phyloP scores from a whole-genome alignment of 768 basidiomycete species.

The Russula earlei region DNA sequence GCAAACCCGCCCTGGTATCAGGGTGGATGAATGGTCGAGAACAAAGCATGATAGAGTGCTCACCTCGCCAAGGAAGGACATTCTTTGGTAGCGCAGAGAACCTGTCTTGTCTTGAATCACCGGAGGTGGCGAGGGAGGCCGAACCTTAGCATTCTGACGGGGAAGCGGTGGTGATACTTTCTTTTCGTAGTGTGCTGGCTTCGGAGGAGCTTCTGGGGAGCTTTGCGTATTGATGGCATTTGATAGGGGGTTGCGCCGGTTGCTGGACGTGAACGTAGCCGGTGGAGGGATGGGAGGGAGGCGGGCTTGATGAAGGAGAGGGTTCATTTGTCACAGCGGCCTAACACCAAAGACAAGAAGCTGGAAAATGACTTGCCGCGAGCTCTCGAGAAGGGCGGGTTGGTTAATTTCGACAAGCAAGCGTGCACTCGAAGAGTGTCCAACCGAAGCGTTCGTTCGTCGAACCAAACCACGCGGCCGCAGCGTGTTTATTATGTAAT shows the following conservation, averaged over 20 bases:
- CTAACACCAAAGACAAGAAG: conserved; percentile 19
- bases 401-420: background rate
- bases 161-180: conserved; percentile 56
- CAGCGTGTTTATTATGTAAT: conserved; percentile 13
- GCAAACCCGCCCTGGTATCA: conserved; percentile 76
- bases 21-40: background rate
- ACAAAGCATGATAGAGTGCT: conserved; percentile 23
- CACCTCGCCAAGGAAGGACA: conserved; percentile 88
- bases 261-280: conserved; percentile 7
- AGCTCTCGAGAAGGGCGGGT: background rate
- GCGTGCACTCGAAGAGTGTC: no score
- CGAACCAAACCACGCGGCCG: background rate
- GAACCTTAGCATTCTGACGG: conserved; percentile 73
- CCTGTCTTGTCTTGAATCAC: conserved; percentile 59
- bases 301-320: conserved; percentile 10
- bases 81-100: conserved; percentile 49
- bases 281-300: conserved; percentile 17
- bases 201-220: conserved; percentile 8
- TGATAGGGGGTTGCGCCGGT: conserved; percentile 19
- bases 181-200: conserved; percentile 7
- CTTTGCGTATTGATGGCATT: conserved; percentile 17
- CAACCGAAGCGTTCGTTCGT: background rate
- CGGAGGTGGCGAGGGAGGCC: conserved; percentile 73
- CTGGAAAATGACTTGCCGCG: background rate
- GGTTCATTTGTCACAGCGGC: conserved; percentile 18